Base-by-base conservation (phyloP, 371 early-diverging fungal species). In the Chytridiales sp. region DNA sequence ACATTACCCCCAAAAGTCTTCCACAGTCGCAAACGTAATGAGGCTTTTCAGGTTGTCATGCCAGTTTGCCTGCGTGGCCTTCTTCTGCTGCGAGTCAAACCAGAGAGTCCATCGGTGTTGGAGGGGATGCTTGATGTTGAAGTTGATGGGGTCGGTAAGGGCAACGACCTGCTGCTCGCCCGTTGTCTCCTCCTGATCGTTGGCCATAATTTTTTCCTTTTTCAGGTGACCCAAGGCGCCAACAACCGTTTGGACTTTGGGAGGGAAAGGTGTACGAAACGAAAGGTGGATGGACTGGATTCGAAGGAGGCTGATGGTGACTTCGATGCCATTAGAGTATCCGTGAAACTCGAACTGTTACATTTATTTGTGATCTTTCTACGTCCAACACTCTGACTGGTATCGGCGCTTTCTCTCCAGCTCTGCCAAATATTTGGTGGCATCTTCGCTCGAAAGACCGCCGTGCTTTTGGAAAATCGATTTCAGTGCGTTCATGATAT, bases 1-100 rank as follows among this genome's bases (percentile, higher is more conserved):
- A 58, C 64, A 65, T 56, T 73, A 89, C 89, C 94, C 93, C 93
- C 96, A 95, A 74, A 96, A 95, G 67, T 97, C 96, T 73, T 94
- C 95, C 17, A 96, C 93, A 1, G 94, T 91, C 60, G 80, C 80
- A 43, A 98, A 77, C 27, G 90, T 88, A 36, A 92, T 85, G 27
- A 97, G 69, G 46, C 88, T 86, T 75, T 93, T 93, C 48, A 97
- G 76, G 64, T 87, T 88, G 59, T 87, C 85, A 39, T 88, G 85
- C 99, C 97, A 98, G 63, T 81, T 88, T 38, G 79, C 72, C 61
- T 60, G 72, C 47, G 71, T 80, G 52, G 82, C 87, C 49, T 85
- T 81, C 72, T 90, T 90, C 68, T 77, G 81, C 44, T 92, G 93
- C 67, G 84, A 86, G 68, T 95, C 96, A 71, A 88, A 97, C 94